Conservation (phyloP, 352 stramenopile species). For the Phytophthora chlamydospora region DNA sequence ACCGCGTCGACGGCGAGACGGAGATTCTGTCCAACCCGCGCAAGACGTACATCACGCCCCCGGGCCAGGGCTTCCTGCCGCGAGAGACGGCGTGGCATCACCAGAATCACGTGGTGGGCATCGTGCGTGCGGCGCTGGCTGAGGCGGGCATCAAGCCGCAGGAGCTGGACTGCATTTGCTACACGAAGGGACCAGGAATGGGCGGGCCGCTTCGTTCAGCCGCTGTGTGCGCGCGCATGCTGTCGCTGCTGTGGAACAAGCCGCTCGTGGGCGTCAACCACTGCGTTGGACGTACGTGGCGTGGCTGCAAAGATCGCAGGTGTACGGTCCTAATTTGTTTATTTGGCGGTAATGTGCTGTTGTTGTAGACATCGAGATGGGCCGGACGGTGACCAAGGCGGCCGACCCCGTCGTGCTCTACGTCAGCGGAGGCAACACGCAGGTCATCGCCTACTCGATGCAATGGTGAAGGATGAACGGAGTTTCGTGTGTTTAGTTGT, state of each 20-base stretch:
- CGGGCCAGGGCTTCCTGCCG: slow-evolving; percentile 97
- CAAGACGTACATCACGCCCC: slow-evolving; percentile 99
- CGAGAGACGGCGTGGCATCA: slow-evolving; percentile 99
- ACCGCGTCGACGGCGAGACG: slow-evolving; percentile 72
- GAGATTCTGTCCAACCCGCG: slow-evolving; percentile 98
- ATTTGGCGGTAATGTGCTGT: slow-evolving; percentile 5
- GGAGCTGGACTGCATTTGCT: slow-evolving; percentile 95
- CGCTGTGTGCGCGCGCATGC: slow-evolving; percentile 94
- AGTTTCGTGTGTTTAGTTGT: slow-evolving; percentile 14
- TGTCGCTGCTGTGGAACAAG: slow-evolving; percentile 95
- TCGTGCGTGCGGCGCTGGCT: slow-evolving; percentile 94
- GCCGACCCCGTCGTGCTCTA: slow-evolving; percentile 98
- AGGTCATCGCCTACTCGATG: slow-evolving; percentile 93
- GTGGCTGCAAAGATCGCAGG: background rate
- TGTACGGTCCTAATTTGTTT: background rate
- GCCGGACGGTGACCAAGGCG: slow-evolving; percentile 95
- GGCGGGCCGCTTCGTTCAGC: slow-evolving; percentile 97
- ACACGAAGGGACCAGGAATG: slow-evolving; percentile 98
- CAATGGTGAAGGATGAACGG: slow-evolving; percentile 51
- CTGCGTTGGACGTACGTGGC: slow-evolving; percentile 94
- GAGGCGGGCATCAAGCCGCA: slow-evolving; percentile 89
- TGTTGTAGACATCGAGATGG: slow-evolving; percentile 99
- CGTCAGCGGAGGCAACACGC: slow-evolving; percentile 99
- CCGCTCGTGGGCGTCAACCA: slow-evolving; percentile 99
- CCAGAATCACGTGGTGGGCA: slow-evolving; percentile 95